Conservation (phyloP, 257 asterid genomes). For the Rehmannia glutinosa region DNA sequence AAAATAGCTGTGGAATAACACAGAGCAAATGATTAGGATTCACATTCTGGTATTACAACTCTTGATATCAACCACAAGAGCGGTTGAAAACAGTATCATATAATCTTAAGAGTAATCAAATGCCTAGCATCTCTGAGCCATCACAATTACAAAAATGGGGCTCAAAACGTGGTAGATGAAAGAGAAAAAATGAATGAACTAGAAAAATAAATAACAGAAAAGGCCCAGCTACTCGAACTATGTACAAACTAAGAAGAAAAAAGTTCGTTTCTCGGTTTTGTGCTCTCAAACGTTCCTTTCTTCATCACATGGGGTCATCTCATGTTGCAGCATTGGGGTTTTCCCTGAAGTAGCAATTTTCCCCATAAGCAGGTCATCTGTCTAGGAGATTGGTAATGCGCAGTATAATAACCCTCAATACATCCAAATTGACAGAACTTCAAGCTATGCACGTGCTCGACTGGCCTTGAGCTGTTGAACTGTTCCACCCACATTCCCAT, state of each 20-base stretch:
- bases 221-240: constrained; percentile 22
- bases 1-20: too few relatives aligned
- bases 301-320: constrained; percentile 54
- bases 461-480: constrained; percentile 57
- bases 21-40: neutral
- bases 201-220: constrained; percentile 1
- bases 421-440: constrained; percentile 96
- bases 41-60: constrained; percentile 12
- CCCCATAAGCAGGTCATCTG: constrained; percentile 96
- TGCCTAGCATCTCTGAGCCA: constrained; percentile 25
- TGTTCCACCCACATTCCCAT: constrained; percentile 98
- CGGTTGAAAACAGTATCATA: constrained; percentile 12
- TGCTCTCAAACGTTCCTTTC: neutral
- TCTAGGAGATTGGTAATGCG: constrained; percentile 93
- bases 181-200: constrained; percentile 18
- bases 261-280: neutral
- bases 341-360: constrained; percentile 51
- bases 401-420: constrained; percentile 67
- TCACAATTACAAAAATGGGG: constrained; percentile 33
- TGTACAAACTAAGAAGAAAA: constrained; percentile 29
- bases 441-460: constrained; percentile 75
- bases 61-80: constrained; percentile 11
- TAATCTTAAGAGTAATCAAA: neutral
- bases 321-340: constrained; percentile 82
- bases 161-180: constrained; percentile 15